Evolutionary conservation across 2,329 filamentous ascomycete genomes (phyloP), one percentile per base, ranked within the genome.

Genomic region (Thermomyces lanuginosus): DNA sequence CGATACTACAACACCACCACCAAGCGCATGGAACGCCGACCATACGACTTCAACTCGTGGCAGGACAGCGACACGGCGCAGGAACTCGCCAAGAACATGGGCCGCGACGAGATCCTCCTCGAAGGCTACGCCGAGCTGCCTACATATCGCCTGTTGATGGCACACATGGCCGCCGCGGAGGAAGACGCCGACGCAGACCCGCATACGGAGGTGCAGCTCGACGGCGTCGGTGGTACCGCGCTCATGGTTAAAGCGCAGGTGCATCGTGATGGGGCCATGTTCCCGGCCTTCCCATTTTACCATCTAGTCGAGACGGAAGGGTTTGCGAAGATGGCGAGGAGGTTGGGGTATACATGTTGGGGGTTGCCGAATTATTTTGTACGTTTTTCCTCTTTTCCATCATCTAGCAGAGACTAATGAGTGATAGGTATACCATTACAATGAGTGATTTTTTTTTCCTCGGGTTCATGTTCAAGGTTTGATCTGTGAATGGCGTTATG

Each of bases 41-140:
- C 84, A 0, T 98, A 98, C 51, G 89, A 98, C 57, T 95, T 76
- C 64, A 98, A 98, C 60, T 92, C 79, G 49, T 98, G 89, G 89
- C 73, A 86, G 44, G 89, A 98, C 48, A 92, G 80, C 46, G 66
- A 75, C 1, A 75, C 67, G 2, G 86, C 89, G 1, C 67, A 76
- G 45, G 66, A 77, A 18, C 58, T 98, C 36, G 84, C 69, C 2
- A 59, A 66, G 7, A 72, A 72, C 43, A 84, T 98, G 83, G 80
- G 72, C 0, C 76, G 75, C 1, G 86, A 98, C 42, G 89, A 98
- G 24, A 83, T 98, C 37, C 57, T 98, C 27, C 62, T 95, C 3
- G 89, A 98, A 54, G 89, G 89, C 5, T 98, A 98, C 46, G 70
- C 69, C 1, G 82, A 93, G 45, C 79, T 95, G 68, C 72, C 86